phyloP scores from a whole-genome alignment of 2,329 filamentous ascomycete species.

The Calycina herbarum region DNA sequence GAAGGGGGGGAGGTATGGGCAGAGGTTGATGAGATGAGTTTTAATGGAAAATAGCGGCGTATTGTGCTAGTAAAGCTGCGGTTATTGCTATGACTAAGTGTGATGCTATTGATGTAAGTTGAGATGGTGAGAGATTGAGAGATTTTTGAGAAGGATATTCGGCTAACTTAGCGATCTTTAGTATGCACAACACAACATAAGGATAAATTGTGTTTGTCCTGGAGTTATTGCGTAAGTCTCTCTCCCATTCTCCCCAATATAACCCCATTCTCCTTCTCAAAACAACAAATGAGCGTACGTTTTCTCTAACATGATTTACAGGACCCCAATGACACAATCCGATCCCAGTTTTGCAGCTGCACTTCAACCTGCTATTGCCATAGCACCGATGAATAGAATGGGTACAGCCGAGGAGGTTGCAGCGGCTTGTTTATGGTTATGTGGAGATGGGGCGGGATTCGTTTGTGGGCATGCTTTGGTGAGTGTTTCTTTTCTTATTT shows the following conservation, averaged over 20 bases:
- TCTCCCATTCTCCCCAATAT: not conserved
- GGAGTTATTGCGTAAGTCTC: conserved; percentile 44
- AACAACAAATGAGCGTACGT: conserved; percentile 6
- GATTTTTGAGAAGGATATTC: not conserved
- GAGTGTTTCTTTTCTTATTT: not conserved
- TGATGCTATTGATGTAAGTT: conserved; percentile 48
- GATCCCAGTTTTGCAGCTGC: conserved; percentile 34
- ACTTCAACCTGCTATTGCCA: conserved; percentile 38
- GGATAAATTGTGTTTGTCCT: conserved; percentile 49
- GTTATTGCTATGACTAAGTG: conserved; percentile 47
- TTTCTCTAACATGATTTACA: not conserved
- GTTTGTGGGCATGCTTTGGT: conserved; percentile 46
- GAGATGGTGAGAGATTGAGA: no score
- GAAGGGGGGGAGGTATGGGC: not conserved
- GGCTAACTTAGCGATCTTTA: conserved; percentile 21
- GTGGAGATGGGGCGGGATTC: conserved; percentile 47
- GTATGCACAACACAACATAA: conserved; percentile 47
- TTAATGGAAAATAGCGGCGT: conserved; percentile 39
- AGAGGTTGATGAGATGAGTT: not conserved
- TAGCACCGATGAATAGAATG: conserved; percentile 42
- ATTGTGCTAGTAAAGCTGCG: conserved; percentile 48
- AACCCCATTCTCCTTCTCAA: not conserved
- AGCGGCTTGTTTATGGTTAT: conserved; percentile 47
- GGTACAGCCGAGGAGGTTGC: conserved; percentile 49
- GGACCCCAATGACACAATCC: conserved; percentile 45